phyloP scores from a whole-genome alignment of 257 asterid species.

The Lantana camara region DNA sequence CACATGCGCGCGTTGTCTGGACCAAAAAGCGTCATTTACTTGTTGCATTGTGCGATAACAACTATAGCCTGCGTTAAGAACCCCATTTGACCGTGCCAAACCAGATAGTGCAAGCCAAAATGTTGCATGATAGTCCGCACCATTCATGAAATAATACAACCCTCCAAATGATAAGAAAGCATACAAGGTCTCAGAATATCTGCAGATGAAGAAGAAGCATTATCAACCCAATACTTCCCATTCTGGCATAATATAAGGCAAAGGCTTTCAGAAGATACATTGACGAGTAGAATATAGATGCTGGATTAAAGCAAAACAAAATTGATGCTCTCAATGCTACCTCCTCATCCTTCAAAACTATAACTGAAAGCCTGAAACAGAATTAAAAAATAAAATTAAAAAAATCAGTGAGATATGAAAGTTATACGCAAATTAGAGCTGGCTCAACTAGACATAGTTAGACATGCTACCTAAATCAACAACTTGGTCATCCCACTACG shows the following conservation, averaged over 20 bases:
- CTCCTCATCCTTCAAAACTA: constrained; percentile 65
- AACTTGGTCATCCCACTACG: too few relatives aligned
- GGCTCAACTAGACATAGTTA: constrained; percentile 13
- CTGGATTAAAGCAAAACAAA: constrained; percentile 94
- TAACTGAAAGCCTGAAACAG: constrained; percentile 78
- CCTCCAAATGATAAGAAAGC: constrained; percentile 85
- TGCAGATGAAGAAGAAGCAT: constrained; percentile 38
- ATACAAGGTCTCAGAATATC: constrained; percentile 91
- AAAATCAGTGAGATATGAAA: constrained; percentile 1
- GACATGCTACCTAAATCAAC: neutral
- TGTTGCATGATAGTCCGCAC: constrained; percentile 52
- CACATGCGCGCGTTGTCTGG: constrained; percentile 51
- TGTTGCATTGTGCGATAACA: constrained; percentile 70
- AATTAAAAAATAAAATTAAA: constrained; percentile 19
- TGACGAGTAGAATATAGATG: constrained; percentile 94
- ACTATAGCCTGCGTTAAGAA: constrained; percentile 84
- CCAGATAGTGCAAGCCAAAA: constrained; percentile 83
- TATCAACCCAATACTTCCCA: constrained; percentile 25
- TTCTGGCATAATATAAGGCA: constrained; percentile 11
- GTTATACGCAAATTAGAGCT: neutral
- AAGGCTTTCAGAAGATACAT: constrained; percentile 56
- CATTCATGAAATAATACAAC: constrained; percentile 55
- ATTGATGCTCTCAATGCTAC: constrained; percentile 80
- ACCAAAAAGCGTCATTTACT: constrained; percentile 49
- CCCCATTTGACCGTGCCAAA: constrained; percentile 88